Conservation (phyloP, 139 green algal species). For the Zygnema circumcarinatum region DNA sequence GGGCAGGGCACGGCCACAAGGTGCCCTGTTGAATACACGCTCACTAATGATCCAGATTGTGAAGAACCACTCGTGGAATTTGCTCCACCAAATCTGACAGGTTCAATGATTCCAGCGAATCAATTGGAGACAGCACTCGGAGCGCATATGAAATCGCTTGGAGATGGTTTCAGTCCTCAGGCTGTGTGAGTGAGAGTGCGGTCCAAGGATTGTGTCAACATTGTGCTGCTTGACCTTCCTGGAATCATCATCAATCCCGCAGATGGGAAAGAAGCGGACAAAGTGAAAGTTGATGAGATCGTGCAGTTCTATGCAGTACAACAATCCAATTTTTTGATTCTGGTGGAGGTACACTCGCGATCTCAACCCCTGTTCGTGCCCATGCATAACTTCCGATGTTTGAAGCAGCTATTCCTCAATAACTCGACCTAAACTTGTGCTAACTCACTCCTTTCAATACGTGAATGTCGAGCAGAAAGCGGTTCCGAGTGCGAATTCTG, state of each 20-base stretch:
- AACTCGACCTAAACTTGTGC: no score
- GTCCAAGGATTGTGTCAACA: neutral
- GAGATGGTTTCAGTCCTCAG: neutral
- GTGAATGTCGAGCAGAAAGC: neutral
- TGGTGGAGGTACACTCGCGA: neutral
- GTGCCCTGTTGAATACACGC: neutral
- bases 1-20: neutral
- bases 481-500: neutral
- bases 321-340: neutral
- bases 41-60: neutral
- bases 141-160: neutral
- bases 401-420: no score
- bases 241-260: neutral
- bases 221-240: neutral
- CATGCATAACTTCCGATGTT: no score
- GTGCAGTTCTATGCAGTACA: neutral
- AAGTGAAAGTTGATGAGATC: neutral
- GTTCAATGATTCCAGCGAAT: neutral
- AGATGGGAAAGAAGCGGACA: neutral
- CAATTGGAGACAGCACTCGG: neutral
- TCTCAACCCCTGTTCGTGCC: no score
- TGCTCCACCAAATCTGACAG: neutral
- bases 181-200: neutral
- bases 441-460: no score
- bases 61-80: neutral